phyloP scores from a whole-genome alignment of 2,329 filamentous ascomycete species.

The Leptographium wingfieldii region DNA sequence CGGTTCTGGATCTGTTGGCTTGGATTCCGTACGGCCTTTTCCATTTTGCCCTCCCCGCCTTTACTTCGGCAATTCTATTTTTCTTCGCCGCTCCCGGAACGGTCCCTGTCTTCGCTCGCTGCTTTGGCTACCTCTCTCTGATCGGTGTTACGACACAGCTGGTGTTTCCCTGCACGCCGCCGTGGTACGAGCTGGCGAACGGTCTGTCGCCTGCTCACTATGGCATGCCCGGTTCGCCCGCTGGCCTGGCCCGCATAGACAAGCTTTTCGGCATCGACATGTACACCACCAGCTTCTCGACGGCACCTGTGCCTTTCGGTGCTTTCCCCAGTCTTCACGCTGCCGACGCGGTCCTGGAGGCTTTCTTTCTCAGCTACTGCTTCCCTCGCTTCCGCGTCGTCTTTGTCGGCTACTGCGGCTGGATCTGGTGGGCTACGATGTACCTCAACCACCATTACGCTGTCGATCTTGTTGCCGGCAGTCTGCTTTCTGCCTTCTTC shows the following conservation, averaged over 20 bases:
- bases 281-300: slow-evolving; percentile 85
- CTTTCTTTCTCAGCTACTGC: slow-evolving; percentile 82
- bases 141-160: slow-evolving; percentile 79
- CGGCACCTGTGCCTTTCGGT: slow-evolving; percentile 83
- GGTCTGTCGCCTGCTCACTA: slow-evolving; percentile 86
- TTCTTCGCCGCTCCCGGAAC: slow-evolving; percentile 79
- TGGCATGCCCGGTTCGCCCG: slow-evolving; percentile 78
- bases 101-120: slow-evolving; percentile 69
- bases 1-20: slow-evolving; percentile 72
- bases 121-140: slow-evolving; percentile 89
- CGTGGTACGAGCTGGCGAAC: slow-evolving; percentile 93
- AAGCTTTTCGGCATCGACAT: slow-evolving; percentile 81
- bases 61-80: slow-evolving; percentile 71
- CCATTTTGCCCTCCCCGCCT: slow-evolving; percentile 75
- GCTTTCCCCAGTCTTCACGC: slow-evolving; percentile 91
- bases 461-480: slow-evolving; percentile 79
- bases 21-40: slow-evolving; percentile 90
- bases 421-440: slow-evolving; percentile 99
- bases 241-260: slow-evolving; percentile 80
- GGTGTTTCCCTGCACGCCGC: slow-evolving; percentile 83
- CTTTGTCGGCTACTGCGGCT: slow-evolving; percentile 74
- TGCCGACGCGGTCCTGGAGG: slow-evolving; percentile 77
- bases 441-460: slow-evolving; percentile 96
- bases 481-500: slow-evolving; percentile 60
- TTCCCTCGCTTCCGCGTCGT: slow-evolving; percentile 73